phyloP scores from a whole-genome alignment of 495 filamentous ascomycete genomes.

The Achaetomiella virescens region DNA sequence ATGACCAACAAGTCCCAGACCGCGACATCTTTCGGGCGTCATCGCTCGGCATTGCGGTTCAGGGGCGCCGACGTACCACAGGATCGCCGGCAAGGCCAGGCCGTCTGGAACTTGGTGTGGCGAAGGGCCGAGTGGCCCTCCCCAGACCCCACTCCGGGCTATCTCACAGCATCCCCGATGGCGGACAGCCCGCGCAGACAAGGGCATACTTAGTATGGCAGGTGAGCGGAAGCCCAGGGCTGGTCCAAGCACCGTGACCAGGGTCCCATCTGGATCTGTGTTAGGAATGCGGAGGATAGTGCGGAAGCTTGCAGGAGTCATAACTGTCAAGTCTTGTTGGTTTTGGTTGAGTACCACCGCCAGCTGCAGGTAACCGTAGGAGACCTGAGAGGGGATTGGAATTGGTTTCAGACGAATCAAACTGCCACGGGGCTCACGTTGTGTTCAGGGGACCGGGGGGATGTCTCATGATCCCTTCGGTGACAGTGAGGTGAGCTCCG shows the following conservation, averaged over 20 bases:
- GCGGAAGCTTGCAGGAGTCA: background rate
- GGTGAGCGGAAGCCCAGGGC: background rate
- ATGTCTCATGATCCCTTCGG: background rate
- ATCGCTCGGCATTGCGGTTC: background rate
- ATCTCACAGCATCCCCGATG: background rate
- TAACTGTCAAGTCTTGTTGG: conserved; percentile 6
- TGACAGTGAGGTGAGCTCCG: background rate
- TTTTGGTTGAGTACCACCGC: background rate
- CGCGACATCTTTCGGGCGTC: background rate
- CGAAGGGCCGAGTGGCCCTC: background rate
- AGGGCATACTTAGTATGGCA: background rate
- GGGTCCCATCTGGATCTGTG: background rate
- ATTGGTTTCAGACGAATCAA: background rate
- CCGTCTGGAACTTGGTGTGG: background rate
- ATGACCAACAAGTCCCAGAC: background rate
- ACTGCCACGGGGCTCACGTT: background rate
- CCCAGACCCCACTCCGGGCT: background rate
- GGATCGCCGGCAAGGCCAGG: background rate
- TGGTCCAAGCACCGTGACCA: background rate
- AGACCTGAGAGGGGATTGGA: background rate
- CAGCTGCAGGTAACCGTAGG: background rate
- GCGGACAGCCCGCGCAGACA: background rate
- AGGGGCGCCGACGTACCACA: background rate
- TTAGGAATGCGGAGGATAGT: conserved; percentile 1
- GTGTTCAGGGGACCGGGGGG: background rate